A percentile compares a stretch with the other conserved stretches of the same genome.
Evolutionary conservation across 2,329 filamentous ascomycete genomes (phyloP).

Genomic region (Chaetomium strumarium): DNA sequence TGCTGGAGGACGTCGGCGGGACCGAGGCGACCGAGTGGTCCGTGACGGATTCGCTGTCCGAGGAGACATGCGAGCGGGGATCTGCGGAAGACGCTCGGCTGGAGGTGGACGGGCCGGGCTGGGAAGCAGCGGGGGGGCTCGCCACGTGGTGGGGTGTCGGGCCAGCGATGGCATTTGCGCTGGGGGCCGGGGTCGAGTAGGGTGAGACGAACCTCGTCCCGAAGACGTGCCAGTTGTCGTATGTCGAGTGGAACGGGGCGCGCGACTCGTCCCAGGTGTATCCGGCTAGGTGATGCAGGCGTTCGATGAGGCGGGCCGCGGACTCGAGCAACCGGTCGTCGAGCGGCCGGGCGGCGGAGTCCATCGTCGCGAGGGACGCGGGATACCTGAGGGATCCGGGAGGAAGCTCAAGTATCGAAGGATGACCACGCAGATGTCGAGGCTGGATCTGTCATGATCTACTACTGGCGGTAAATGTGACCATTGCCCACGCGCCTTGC

Average conservation of each 20-base stretch:
- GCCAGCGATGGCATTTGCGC: constrained; percentile 37
- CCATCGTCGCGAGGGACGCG: constrained; percentile 39
- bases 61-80: constrained; percentile 27
- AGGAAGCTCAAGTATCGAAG: constrained; percentile 21
- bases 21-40: constrained; percentile 33
- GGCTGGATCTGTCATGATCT: constrained; percentile 23
- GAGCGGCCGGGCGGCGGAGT: constrained; percentile 42
- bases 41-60: constrained; percentile 36
- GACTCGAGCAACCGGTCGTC: constrained; percentile 55
- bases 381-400: constrained; percentile 20
- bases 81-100: constrained; percentile 41
- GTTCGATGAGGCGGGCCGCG: constrained; percentile 64
- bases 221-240: constrained; percentile 79
- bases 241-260: constrained; percentile 59
- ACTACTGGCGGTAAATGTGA: not conserved
- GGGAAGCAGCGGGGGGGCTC: constrained; percentile 39
- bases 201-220: constrained; percentile 55
- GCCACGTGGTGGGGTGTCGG: constrained; percentile 34
- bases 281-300: constrained; percentile 64
- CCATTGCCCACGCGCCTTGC: constrained; percentile 10
- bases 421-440: constrained; percentile 18
- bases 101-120: constrained; percentile 29
- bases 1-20: constrained; percentile 27
- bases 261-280: constrained; percentile 69
- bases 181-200: constrained; percentile 36